Base-by-base conservation (phyloP, 352 stramenopile species). In the Peronospora belbahrii region DNA sequence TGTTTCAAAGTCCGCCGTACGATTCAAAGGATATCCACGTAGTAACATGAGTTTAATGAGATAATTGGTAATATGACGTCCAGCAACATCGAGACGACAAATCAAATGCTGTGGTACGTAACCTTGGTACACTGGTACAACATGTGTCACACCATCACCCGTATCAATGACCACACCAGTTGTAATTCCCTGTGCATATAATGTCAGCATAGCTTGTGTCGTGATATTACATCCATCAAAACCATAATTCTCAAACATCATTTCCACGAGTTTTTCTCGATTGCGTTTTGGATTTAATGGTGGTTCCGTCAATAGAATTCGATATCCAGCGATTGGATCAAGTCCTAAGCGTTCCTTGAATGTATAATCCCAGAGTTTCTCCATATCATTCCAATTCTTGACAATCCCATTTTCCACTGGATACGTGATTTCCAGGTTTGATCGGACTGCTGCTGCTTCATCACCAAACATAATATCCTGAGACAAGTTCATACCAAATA, bases 371-470 rank as follows among this genome's bases (percentile, higher is more conserved):
- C 94, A 98, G 22, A 98, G 68, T 52, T 97, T 88, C 64, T 97
- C 85, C 93, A 98, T 98, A 56, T 98, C 93, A 42, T 97, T 87
- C 94, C 94, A 98, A 73, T 97, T 97, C 64, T 94, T 94, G 8
- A 98, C 90, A 43, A 98, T 97, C 27, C 94, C 94, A 59, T 98
- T 97, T 62, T 97, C 89, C 18, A 98, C 87, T 9, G 83, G 85
- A 65, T 95, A 94, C 56, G 65, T 74, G 66, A 92, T 91, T 62
- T 94, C 81, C 20, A 95, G 64, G 56, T 85, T 88, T 40, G 75
- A 86, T 7, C 85, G 80, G 54, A 94, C 79, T 7, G 83, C 78
- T 4, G 80, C 79, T 2, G 88, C 91, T 50, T 97, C 94, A 52
- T 98, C 89, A 20, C 94, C 94, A 54, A 95, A 96, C 89, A 98